phyloP scores from a whole-genome alignment of 495 filamentous ascomycete species.

The Aspergillus nanangensis region DNA sequence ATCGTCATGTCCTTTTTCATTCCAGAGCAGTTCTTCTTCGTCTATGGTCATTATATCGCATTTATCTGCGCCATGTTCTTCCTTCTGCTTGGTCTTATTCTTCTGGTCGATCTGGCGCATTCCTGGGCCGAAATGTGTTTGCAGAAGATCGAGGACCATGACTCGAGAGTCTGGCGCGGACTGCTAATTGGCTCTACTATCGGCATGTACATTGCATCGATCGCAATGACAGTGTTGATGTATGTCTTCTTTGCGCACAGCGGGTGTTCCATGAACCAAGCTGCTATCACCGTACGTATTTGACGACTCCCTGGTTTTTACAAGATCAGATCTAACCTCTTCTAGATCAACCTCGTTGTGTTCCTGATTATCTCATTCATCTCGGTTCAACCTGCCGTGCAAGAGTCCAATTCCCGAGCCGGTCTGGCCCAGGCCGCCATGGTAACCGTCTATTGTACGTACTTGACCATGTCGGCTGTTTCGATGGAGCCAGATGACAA shows the following conservation, averaged over 20 bases:
- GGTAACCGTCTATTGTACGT: slow-evolving; percentile 97
- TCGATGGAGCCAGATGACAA: slow-evolving; percentile 97
- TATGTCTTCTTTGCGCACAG: slow-evolving; percentile 90
- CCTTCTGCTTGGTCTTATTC: slow-evolving; percentile 84
- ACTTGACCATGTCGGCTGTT: slow-evolving; percentile 96
- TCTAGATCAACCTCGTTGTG: slow-evolving; percentile 75
- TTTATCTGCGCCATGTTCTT: slow-evolving; percentile 88
- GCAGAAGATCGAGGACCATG: slow-evolving; percentile 83
- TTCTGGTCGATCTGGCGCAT: slow-evolving; percentile 92
- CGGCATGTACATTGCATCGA: slow-evolving; percentile 84
- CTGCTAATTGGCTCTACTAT: slow-evolving; percentile 89
- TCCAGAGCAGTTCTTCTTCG: slow-evolving; percentile 89
- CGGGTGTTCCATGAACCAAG: slow-evolving; percentile 92
- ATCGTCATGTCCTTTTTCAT: slow-evolving; percentile 94
- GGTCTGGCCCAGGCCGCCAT: slow-evolving; percentile 95
- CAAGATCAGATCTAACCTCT: slow-evolving; percentile 11
- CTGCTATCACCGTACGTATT: slow-evolving; percentile 55
- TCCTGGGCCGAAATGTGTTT: slow-evolving; percentile 98
- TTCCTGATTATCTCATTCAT: slow-evolving; percentile 76
- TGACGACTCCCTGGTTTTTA: neutral
- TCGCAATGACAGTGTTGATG: slow-evolving; percentile 94
- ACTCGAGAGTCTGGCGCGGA: slow-evolving; percentile 78
- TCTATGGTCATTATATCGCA: slow-evolving; percentile 93
- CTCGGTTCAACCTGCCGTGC: slow-evolving; percentile 85
- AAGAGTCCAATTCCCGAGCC: slow-evolving; percentile 88